A percentile compares a stretch with the other conserved stretches of the same genome.
phyloP scores from a whole-genome alignment of 352 stramenopile species.

The Phytopythium kandeliae region DNA sequence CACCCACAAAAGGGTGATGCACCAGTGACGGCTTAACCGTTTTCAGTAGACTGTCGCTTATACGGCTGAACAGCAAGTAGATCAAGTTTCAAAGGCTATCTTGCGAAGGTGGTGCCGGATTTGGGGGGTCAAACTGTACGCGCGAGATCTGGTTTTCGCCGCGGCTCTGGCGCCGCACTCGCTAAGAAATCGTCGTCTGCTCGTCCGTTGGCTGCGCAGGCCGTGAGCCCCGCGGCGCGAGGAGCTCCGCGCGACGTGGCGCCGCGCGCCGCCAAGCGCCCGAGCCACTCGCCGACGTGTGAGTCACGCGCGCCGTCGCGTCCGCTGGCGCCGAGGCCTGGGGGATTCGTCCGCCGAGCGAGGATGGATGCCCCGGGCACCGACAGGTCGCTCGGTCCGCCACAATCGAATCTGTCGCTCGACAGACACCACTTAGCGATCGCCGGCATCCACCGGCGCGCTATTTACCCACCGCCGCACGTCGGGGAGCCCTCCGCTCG shows the following conservation, averaged over 20 bases:
- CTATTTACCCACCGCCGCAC: conserved; percentile 26
- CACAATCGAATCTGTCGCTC: conserved; percentile 27
- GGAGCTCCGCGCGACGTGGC: conserved; percentile 2
- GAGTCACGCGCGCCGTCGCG: neutral
- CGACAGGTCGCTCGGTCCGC: neutral
- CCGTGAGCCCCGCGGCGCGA: neutral
- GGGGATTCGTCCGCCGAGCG: neutral
- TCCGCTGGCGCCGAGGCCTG: neutral
- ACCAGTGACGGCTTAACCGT: no score
- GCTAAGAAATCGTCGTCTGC: neutral
- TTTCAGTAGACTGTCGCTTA: no score
- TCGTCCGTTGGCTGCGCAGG: neutral
- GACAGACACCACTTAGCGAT: conserved; percentile 22
- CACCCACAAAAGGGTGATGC: no score
- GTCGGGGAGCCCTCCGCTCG: conserved; percentile 3
- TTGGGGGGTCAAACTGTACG: no score
- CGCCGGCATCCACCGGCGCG: conserved; percentile 12
- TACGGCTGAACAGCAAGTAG: no score
- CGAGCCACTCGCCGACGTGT: neutral
- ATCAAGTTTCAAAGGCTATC: no score
- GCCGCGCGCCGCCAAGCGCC: neutral
- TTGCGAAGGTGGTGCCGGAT: no score
- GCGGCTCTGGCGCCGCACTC: no score
- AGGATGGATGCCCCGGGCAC: neutral
- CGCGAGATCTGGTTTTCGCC: no score